Conservation (phyloP, 106 monocot genomes). For the Apostasia shenzhenica region DNA sequence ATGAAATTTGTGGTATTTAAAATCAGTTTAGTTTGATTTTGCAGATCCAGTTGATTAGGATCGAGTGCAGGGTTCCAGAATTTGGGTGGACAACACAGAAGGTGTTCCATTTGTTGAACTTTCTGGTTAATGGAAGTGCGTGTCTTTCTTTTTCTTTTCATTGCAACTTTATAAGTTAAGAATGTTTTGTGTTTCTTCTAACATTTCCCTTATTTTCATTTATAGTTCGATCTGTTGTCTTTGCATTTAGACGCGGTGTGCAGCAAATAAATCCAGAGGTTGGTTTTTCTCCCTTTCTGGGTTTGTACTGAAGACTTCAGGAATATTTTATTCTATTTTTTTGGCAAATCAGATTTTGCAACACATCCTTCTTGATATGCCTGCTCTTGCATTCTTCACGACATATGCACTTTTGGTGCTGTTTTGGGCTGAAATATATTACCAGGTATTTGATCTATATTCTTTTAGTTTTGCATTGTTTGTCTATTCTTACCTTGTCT, state of each 20-base stretch:
- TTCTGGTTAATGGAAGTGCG: constrained; percentile 78
- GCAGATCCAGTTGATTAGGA: constrained; percentile 89
- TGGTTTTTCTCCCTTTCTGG: neutral
- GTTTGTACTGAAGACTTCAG: too few relatives aligned
- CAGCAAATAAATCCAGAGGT: constrained; percentile 71
- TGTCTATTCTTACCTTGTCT: constrained; percentile 2
- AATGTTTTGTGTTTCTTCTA: neutral
- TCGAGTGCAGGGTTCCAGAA: constrained; percentile 98
- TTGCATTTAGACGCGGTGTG: constrained; percentile 55
- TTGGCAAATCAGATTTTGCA: constrained; percentile 55
- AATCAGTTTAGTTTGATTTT: neutral
- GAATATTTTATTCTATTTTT: too few relatives aligned
- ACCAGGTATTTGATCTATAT: constrained; percentile 47
- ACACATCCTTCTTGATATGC: constrained; percentile 79
- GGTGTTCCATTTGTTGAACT: constrained; percentile 92
- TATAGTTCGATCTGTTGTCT: constrained; percentile 77
- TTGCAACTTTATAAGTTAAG: neutral
- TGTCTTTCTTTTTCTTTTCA: neutral
- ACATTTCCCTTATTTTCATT: neutral
- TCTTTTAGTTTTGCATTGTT: neutral
- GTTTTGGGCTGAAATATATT: constrained; percentile 98
- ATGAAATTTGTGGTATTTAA: neutral
- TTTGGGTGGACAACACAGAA: constrained; percentile 99
- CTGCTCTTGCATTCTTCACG: constrained; percentile 85
- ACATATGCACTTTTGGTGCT: constrained; percentile 85